phyloP scores from a whole-genome alignment of 1,284 basidiomycete species.

The Anthracocystis setariae region DNA sequence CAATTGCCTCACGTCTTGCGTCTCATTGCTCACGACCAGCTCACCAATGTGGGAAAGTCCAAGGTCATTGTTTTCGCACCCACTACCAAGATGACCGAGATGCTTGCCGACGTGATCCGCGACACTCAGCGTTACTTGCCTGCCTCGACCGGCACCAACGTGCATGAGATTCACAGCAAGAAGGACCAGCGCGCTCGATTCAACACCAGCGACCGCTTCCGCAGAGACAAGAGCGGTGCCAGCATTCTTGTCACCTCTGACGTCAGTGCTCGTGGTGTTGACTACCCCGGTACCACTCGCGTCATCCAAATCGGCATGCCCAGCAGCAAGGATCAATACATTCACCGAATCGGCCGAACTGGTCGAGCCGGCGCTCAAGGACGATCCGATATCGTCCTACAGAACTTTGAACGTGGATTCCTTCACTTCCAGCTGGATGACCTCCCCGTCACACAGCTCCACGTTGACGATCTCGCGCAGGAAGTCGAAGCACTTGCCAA shows the following conservation, averaged over 20 bases:
- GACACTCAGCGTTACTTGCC: slow-evolving; percentile 34
- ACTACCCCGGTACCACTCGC: slow-evolving; percentile 80
- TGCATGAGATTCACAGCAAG: slow-evolving; percentile 87
- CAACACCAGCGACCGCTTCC: slow-evolving; percentile 77
- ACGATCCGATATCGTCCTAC: slow-evolving; percentile 85
- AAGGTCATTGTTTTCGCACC: slow-evolving; percentile 90
- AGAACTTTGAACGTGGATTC: slow-evolving; percentile 84
- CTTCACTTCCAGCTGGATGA: slow-evolving; percentile 75
- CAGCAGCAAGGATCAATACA: slow-evolving; percentile 78
- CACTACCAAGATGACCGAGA: slow-evolving; percentile 85
- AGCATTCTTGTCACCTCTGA: slow-evolving; percentile 69
- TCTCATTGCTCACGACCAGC: slow-evolving; percentile 88
- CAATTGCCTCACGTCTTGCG: slow-evolving; percentile 83
- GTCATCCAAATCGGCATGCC: slow-evolving; percentile 93
- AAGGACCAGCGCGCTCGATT: slow-evolving; percentile 76
- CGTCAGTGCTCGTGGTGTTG: slow-evolving; percentile 70
- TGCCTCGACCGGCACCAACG: slow-evolving; percentile 20
- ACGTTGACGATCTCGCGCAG: slow-evolving; percentile 71
- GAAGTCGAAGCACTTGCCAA: slow-evolving; percentile 73
- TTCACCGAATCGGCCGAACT: slow-evolving; percentile 91
- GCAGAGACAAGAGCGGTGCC: slow-evolving; percentile 72
- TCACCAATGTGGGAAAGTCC: slow-evolving; percentile 76
- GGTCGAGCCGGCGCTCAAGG: slow-evolving; percentile 79
- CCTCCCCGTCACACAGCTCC: slow-evolving; percentile 78
- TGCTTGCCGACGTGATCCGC: slow-evolving; percentile 74